Evolutionary conservation across 2,329 filamentous ascomycete genomes (phyloP).

Genomic region (Cladophialophora chaetospira): DNA sequence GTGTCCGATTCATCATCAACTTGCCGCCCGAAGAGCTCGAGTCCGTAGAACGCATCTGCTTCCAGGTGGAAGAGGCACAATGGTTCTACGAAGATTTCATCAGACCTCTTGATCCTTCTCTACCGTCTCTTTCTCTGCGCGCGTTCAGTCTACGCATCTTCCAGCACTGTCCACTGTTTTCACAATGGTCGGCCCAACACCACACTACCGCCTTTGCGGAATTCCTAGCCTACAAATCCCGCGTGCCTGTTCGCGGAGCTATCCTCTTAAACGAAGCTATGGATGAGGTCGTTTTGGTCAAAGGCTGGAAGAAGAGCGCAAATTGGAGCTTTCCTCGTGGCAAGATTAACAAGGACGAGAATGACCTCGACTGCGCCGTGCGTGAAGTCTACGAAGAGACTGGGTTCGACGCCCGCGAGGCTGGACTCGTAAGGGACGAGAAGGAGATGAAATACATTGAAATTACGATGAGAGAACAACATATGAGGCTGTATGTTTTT

Average conservation of each 20-base stretch:
- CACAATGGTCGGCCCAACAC: conserved; percentile 74
- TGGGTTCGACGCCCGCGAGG: conserved; percentile 75
- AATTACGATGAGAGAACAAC: conserved; percentile 86
- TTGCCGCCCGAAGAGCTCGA: conserved; percentile 87
- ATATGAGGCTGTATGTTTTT: conserved; percentile 90
- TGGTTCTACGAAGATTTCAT: conserved; percentile 99
- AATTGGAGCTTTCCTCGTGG: conserved; percentile 96
- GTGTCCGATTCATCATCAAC: conserved; percentile 97
- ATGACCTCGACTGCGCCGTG: conserved; percentile 88
- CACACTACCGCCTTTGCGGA: conserved; percentile 84
- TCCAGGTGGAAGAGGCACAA: conserved; percentile 98
- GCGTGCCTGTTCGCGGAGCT: conserved; percentile 89
- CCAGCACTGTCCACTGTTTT: conserved; percentile 86
- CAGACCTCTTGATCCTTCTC: conserved; percentile 77
- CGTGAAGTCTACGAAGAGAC: conserved; percentile 97
- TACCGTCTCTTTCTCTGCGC: conserved; percentile 83
- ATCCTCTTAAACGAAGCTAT: conserved; percentile 92
- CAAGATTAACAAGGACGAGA: conserved; percentile 97
- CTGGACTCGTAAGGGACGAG: conserved; percentile 73
- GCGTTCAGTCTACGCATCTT: conserved; percentile 90
- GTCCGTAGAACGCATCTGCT: conserved; percentile 91
- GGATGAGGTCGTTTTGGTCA: conserved; percentile 90
- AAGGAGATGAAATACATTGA: conserved; percentile 80
- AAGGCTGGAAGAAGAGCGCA: conserved; percentile 95
- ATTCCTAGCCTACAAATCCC: conserved; percentile 91